These are phyloP conservation scores for Euphrasia confusa DNA, from an alignment of 257 asterid species.

Conservation along the genomic window DNA sequence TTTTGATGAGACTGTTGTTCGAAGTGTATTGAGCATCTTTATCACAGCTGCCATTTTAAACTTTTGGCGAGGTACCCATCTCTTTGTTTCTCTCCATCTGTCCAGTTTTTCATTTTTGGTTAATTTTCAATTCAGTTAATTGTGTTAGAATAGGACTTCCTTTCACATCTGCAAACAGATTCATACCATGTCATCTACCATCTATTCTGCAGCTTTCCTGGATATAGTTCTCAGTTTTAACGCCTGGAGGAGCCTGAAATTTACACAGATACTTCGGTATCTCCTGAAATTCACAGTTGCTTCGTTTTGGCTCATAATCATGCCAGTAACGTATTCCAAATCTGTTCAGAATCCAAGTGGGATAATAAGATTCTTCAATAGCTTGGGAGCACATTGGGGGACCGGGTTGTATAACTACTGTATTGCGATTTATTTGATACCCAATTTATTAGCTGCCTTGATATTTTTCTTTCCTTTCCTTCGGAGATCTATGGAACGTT, in stretches of 20 bases:
- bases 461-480: constrained; percentile 74
- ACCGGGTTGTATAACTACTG: constrained; percentile 69
- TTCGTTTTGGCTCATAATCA: constrained; percentile 76
- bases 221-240: constrained; percentile 71
- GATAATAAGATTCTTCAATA: constrained; percentile 58
- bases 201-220: constrained; percentile 68
- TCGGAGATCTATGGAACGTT: constrained; percentile 77
- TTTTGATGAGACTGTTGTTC: constrained; percentile 62
- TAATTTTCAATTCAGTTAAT: constrained; percentile 9
- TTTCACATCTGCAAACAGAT: constrained; percentile 18
- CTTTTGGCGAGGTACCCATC: constrained; percentile 66
- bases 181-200: constrained; percentile 12
- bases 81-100: background rate
- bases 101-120: background rate
- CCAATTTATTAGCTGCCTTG: constrained; percentile 72
- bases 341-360: constrained; percentile 81
- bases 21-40: constrained; percentile 80
- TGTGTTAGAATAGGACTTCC: constrained; percentile 6
- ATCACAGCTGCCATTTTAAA: constrained; percentile 88
- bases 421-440: constrained; percentile 78
- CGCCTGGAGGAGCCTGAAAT: constrained; percentile 91
- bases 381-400: constrained; percentile 70
- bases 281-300: constrained; percentile 78
- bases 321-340: constrained; percentile 84
- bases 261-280: constrained; percentile 75